Conservation (phyloP, 164 flowering plant genomes). For the Stephania cephalantha region DNA sequence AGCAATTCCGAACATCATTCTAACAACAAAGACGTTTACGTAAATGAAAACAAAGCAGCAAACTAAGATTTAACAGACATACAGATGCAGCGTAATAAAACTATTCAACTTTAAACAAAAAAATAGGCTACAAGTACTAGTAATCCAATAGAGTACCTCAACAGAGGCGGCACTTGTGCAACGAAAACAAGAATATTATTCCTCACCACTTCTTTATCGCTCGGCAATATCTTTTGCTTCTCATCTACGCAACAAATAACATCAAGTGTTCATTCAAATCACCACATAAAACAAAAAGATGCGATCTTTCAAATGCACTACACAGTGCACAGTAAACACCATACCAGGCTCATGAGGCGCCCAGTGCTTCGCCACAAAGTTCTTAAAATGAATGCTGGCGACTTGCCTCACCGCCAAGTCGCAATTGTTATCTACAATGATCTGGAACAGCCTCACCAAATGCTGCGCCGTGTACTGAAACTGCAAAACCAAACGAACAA, state of each 20-base stretch:
- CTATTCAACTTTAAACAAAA: too few species aligned
- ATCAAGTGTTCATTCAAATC: not conserved
- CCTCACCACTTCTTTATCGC: conserved; percentile 78
- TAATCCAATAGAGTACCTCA: conserved; percentile 50
- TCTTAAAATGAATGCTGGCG: conserved; percentile 95
- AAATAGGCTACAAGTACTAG: not conserved
- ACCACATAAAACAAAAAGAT: not conserved
- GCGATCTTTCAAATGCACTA: not conserved
- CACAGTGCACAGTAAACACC: not conserved
- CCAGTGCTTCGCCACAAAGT: conserved; percentile 92
- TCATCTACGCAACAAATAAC: conserved; percentile 38
- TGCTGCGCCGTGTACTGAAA: conserved; percentile 83
- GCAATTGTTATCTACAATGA: conserved; percentile 75
- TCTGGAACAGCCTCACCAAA: conserved; percentile 80
- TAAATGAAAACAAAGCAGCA: not conserved
- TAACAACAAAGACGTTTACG: not conserved
- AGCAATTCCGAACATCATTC: not conserved
- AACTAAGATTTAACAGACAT: not conserved
- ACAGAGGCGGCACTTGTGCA: conserved; percentile 69
- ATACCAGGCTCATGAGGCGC: conserved; percentile 78
- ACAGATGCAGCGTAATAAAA: not conserved
- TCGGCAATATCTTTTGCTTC: conserved; percentile 52
- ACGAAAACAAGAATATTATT: conserved; percentile 70
- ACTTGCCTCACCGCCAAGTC: conserved; percentile 83
- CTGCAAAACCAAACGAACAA: conserved; percentile 32